Base-by-base conservation (phyloP, 306 rosid genomes). In the Abrus precatorius region DNA sequence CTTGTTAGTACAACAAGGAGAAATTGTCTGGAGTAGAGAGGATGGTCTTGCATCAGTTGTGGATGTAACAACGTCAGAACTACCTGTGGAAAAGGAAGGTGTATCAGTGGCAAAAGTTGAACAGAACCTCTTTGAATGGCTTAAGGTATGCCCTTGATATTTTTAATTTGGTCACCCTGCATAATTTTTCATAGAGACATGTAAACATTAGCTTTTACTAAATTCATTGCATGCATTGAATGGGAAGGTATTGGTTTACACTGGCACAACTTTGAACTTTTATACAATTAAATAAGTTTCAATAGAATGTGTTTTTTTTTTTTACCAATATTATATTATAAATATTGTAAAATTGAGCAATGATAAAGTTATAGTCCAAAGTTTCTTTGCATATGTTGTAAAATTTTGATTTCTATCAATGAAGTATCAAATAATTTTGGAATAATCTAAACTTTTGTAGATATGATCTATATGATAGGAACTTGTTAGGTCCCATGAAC, bases 41-140 rank as follows among this genome's bases (percentile, higher is more conserved):
- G 99, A 96, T 82, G 97, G 99, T 80, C 97, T 96, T 82, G 99
- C 99, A 54, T 94, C 99, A 62, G 87, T 96, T 61, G 89, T 96
- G 52, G 95, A 89, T 84, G 98, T 88, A 59, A 84, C 90, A 74
- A 87, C 93, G 7, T 92, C 97, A 47, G 98, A 96, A 87, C 88
- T 96, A 68, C 98, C 98, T 12, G 93, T 96, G 85, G 94, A 85
- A 80, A 96, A 84, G 92, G 83, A 85, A 68, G 98, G 97, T 50
- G 98, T 93, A 49, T 92, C 97, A 2, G 97, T 93, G 50, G 94
- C 95, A 40, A 93, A 91, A 88, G 98, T 95, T 76, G 99, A 95
- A 90, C 89, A 93, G 78, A 93, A 89, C 86, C 94, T 95, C 84
- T 89, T 93, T 20, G 98, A 95, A 78, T 95, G 99, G 99, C 93